Base-by-base conservation (phyloP, 2,329 filamentous ascomycete species). In the Alternaria angustiovoidea region DNA sequence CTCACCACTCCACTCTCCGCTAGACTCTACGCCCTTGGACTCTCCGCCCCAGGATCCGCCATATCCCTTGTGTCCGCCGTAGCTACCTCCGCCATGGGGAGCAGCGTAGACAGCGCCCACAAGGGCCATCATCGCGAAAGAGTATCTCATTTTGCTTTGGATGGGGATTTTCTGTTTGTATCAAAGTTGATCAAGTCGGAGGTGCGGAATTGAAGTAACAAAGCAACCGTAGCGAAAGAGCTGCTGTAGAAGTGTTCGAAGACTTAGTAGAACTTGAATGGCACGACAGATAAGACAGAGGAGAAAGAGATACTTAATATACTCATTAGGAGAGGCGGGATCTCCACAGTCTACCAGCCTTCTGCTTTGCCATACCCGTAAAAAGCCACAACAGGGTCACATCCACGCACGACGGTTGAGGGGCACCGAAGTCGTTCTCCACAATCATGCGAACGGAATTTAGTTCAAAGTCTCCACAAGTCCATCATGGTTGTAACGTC, bases 161-260 rank as follows among this genome's bases (percentile, higher is more conserved):
- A 61, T 20, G 63, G 58, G 54, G 46, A 59, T 52, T 57, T 63
- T 44, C 56, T 8, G 39, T 49, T 36, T 61, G 54, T 48, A 61
- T 43, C 44, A 67, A 61, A 55, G 62, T 65, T 59, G 63, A 60
- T 59, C 38, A 66, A 63, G 61, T 62, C 62, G 9, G 58, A 53
- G 41, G 61, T 54, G 61, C 68, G 63, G 70, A 75, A 67, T 66
- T 70, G 72, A 66, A 63, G 68, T 63, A 49, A 68, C 62, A 75
- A 62, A 67, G 70, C 65, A 76, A 76, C 75, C 75, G 72, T 78
- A 78, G 71, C 75, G 75, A 77, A 70, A 66, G 75, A 78, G 75
- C 71, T 77, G 65, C 72, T 66, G 62, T 71, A 66, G 26, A 34
- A 26, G 20, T 34, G 26, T 24, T 34, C 38, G 20, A 42, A 34